phyloP scores from a whole-genome alignment of 148 eudicot species.

The Camellia sinensis region DNA sequence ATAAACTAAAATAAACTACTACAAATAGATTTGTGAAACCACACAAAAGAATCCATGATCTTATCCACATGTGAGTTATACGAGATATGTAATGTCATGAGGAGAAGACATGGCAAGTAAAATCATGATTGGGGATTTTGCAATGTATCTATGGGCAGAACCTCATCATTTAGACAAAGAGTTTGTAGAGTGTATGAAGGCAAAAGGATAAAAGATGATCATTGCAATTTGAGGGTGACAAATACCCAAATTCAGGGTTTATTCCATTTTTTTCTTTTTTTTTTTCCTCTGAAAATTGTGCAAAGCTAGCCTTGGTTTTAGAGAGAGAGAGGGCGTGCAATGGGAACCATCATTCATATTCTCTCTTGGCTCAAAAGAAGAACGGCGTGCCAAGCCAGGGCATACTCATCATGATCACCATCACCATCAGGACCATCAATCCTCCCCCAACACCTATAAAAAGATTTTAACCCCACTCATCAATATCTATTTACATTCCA shows the following conservation, averaged over 20 bases:
- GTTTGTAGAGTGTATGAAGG: neutral
- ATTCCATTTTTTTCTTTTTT: neutral
- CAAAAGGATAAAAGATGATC: conserved; percentile 34
- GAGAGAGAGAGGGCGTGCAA: conserved; percentile 39
- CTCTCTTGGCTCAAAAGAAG: conserved; percentile 18
- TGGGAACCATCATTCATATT: conserved; percentile 45
- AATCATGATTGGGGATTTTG: no score
- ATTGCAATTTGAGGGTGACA: conserved; percentile 28
- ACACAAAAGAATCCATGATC: no score
- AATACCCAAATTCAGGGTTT: conserved; percentile 34
- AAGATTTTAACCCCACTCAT: conserved; percentile 18
- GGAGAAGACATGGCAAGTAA: neutral
- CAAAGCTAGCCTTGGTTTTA: conserved; percentile 18
- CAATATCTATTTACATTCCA: neutral
- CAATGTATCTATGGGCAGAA: neutral
- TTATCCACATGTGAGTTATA: no score
- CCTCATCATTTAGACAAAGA: neutral
- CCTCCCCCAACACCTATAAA: conserved; percentile 7
- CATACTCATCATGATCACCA: conserved; percentile 44
- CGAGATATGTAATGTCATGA: no score
- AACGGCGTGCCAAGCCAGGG: conserved; percentile 48
- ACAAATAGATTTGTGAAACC: no score
- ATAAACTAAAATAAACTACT: no score
- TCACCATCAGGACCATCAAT: conserved; percentile 22
- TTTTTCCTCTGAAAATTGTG: conserved; percentile 23